Evolutionary conservation across 2,329 filamentous ascomycete genomes (phyloP).

Genomic region (Ceratocystis albifundus): DNA sequence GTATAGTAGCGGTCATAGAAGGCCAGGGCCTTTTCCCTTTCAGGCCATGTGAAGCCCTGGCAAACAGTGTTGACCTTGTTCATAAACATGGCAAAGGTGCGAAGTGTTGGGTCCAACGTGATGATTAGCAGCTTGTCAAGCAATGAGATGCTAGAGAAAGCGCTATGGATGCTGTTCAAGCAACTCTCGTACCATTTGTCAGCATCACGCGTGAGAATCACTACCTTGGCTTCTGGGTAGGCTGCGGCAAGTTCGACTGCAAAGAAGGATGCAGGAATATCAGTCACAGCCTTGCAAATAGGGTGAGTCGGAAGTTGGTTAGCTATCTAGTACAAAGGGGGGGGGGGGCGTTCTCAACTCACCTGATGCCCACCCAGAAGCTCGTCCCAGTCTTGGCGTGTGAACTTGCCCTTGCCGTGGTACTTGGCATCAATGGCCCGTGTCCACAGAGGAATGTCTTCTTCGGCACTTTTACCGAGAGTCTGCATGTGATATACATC

Average conservation of each 20-base stretch:
- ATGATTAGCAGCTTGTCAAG: constrained; percentile 24
- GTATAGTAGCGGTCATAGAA: constrained; percentile 33
- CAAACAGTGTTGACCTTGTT: constrained; percentile 24
- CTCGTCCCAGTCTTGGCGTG: constrained; percentile 36
- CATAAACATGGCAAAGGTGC: constrained; percentile 29
- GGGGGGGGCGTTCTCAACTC: background rate
- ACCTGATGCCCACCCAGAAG: constrained; percentile 35
- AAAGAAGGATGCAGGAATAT: constrained; percentile 46
- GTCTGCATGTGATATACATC: constrained; percentile 33
- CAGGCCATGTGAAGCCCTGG: constrained; percentile 25
- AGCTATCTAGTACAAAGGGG: background rate
- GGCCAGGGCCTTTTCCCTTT: constrained; percentile 32
- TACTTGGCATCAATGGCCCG: constrained; percentile 27
- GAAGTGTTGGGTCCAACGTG: constrained; percentile 29
- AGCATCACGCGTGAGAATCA: constrained; percentile 34
- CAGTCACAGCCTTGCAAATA: constrained; percentile 42
- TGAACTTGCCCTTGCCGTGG: constrained; percentile 26
- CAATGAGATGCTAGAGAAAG: constrained; percentile 22
- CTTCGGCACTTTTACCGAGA: constrained; percentile 16
- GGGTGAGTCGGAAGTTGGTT: constrained; percentile 28
- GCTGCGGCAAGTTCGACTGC: constrained; percentile 30
- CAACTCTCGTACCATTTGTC: constrained; percentile 32
- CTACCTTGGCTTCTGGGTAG: constrained; percentile 32
- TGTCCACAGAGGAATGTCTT: constrained; percentile 26
- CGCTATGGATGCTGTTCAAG: constrained; percentile 26